phyloP scores from a whole-genome alignment of 495 filamentous ascomycete genomes.

The Hypoxylon crocopeplum region DNA sequence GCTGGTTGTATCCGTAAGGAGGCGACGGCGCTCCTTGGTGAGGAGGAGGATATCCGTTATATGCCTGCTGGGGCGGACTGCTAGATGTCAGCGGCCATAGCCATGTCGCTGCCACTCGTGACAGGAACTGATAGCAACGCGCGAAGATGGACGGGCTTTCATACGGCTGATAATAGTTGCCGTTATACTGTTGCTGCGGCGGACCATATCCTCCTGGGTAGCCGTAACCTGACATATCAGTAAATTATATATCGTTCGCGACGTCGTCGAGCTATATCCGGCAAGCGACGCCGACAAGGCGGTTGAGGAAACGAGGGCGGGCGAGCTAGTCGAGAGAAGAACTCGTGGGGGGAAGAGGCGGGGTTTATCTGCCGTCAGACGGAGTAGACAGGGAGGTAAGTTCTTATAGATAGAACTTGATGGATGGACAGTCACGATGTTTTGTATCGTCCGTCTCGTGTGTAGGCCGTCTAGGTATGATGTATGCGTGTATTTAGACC shows the following conservation, averaged over 20 bases:
- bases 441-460: conserved; percentile 11
- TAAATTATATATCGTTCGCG: conserved; percentile 22
- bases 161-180: conserved; percentile 51
- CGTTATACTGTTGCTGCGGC: conserved; percentile 49
- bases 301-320: background rate
- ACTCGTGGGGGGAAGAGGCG: conserved; percentile 24
- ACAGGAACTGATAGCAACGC: conserved; percentile 12
- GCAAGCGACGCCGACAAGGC: background rate
- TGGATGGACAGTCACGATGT: conserved; percentile 13
- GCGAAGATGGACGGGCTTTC: conserved; percentile 19
- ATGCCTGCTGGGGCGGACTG: conserved; percentile 38
- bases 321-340: conserved; percentile 17
- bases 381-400: conserved; percentile 19
- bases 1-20: conserved; percentile 56
- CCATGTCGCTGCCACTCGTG: conserved; percentile 8
- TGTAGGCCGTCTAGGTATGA: conserved; percentile 2
- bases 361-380: background rate
- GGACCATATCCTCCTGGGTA: conserved; percentile 52
- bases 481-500: conserved; percentile 4
- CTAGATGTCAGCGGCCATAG: conserved; percentile 27
- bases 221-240: conserved; percentile 50
- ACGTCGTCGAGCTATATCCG: conserved; percentile 14
- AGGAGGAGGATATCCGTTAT: conserved; percentile 51
- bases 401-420: conserved; percentile 32
- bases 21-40: conserved; percentile 41